Percentiles rank a stretch among this genome's conserved stretches.
Conservation (phyloP, 306 rosid genomes). For the Gastrolobium bilobum region DNA sequence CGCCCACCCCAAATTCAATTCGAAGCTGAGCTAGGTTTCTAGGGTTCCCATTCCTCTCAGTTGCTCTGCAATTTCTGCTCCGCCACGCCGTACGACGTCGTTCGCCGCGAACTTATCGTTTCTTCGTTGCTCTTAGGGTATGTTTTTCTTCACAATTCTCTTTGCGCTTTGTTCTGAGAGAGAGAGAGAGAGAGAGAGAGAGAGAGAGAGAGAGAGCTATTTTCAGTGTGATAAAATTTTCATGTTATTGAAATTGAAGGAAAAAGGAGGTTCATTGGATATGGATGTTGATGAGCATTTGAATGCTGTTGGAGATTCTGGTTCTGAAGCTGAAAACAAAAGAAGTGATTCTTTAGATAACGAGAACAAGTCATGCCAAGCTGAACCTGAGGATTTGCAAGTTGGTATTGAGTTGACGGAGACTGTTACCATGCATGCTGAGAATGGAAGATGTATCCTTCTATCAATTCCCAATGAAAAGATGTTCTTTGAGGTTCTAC, state of each 20-base stretch:
- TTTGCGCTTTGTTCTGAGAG: not conserved
- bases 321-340: conserved; percentile 46
- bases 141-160: not conserved
- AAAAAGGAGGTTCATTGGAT: conserved; percentile 35
- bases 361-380: conserved; percentile 28
- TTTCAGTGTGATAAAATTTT: conserved; percentile 5
- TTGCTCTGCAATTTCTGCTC: not conserved
- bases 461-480: not conserved
- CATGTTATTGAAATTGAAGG: conserved; percentile 24
- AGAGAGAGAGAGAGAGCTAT: not conserved
- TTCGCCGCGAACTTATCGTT: not conserved
- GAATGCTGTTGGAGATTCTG: conserved; percentile 52
- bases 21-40: too few relatives aligned
- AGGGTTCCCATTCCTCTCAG: conserved; percentile 13
- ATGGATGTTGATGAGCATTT: conserved; percentile 66
- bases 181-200: not conserved
- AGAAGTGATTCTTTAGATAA: conserved; percentile 48
- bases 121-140: conserved; percentile 24
- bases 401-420: conserved; percentile 54
- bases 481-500: conserved; percentile 22
- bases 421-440: conserved; percentile 40
- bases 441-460: conserved; percentile 69
- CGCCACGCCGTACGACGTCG: conserved; percentile 34
- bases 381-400: conserved; percentile 41
- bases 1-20: too few relatives aligned